A percentile compares a stretch with the other conserved stretches of the same genome.
phyloP scores from a whole-genome alignment of 805 yeast species.

The Allodekkera sacchari region DNA sequence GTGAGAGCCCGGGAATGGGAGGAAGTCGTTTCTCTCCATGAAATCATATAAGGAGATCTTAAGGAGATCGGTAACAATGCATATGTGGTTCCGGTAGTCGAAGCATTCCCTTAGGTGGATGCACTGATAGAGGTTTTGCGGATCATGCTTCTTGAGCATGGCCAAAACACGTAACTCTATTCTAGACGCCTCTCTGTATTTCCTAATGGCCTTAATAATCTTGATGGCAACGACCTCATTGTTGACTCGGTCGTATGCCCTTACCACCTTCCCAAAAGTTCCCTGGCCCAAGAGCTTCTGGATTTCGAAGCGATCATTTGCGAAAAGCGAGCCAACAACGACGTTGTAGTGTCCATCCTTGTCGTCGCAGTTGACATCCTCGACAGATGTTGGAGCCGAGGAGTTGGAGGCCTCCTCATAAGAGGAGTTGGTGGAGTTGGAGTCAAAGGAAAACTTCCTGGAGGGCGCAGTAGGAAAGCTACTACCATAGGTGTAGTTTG shows the following conservation, averaged over 20 bases:
- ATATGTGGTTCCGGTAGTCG: constrained; percentile 88
- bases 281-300: constrained; percentile 77
- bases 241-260: constrained; percentile 62
- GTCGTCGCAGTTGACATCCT: constrained; percentile 41
- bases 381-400: constrained; percentile 12
- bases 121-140: constrained; percentile 61
- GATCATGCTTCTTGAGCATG: constrained; percentile 66
- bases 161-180: constrained; percentile 81
- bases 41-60: constrained; percentile 87
- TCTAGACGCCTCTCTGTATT: constrained; percentile 92
- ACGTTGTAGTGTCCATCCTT: constrained; percentile 71
- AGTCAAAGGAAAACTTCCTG: constrained; percentile 3
- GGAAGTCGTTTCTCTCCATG: constrained; percentile 70
- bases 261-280: constrained; percentile 84
- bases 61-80: constrained; percentile 83
- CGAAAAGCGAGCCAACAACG: constrained; percentile 49
- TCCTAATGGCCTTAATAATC: constrained; percentile 84
- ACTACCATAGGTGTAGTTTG: constrained; percentile 22
- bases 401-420: constrained; percentile 3
- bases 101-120: constrained; percentile 83
- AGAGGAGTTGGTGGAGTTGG: not conserved
- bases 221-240: constrained; percentile 76
- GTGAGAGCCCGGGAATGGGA: constrained; percentile 92
- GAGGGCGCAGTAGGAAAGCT: constrained; percentile 2
- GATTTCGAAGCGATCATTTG: constrained; percentile 65